Evolutionary conservation across 2,329 filamentous ascomycete genomes (phyloP).

Genomic region (Leptographium radiaticola): DNA sequence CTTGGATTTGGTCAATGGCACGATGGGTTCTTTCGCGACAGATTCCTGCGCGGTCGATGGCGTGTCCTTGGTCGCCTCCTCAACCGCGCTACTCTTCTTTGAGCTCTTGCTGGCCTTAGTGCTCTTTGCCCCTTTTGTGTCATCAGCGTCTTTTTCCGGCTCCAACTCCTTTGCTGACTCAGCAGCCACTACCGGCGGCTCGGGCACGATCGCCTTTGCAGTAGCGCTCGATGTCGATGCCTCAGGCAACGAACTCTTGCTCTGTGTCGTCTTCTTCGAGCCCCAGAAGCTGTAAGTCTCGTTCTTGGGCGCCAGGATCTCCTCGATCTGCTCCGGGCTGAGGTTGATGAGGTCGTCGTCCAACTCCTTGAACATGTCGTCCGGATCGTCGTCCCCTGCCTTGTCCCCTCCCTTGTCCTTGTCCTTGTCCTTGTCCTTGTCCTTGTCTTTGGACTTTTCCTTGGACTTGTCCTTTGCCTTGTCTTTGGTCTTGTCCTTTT

Average conservation of each 20-base stretch:
- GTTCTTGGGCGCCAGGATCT: constrained; percentile 24
- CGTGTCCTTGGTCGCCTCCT: constrained; percentile 6
- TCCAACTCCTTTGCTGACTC: constrained; percentile 9
- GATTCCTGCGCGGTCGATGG: not conserved
- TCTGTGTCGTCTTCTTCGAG: constrained; percentile 25
- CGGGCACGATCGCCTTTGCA: constrained; percentile 3
- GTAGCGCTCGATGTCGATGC: not conserved
- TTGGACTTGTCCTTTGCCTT: constrained; percentile 7
- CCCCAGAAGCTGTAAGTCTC: constrained; percentile 47
- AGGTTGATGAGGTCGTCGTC: constrained; percentile 21
- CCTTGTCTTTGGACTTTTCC: constrained; percentile 15
- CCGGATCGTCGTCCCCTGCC: constrained; percentile 10
- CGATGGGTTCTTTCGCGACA: not conserved
- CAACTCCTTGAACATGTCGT: constrained; percentile 13
- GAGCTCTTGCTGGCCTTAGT: constrained; percentile 15
- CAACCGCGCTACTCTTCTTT: constrained; percentile 22
- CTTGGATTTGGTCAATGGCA: constrained; percentile 18
- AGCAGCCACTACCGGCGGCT: not conserved
- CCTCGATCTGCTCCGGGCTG: constrained; percentile 29
- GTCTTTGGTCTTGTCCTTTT: constrained; percentile 1
- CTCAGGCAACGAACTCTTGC: constrained; percentile 24
- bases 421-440: constrained; percentile 13
- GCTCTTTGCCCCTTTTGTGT: constrained; percentile 7
- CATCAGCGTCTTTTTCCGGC: not conserved
- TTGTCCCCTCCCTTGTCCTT: constrained; percentile 16